phyloP scores from a whole-genome alignment of 2,329 filamentous ascomycete genomes.

The Chaetomiaceae sp. region DNA sequence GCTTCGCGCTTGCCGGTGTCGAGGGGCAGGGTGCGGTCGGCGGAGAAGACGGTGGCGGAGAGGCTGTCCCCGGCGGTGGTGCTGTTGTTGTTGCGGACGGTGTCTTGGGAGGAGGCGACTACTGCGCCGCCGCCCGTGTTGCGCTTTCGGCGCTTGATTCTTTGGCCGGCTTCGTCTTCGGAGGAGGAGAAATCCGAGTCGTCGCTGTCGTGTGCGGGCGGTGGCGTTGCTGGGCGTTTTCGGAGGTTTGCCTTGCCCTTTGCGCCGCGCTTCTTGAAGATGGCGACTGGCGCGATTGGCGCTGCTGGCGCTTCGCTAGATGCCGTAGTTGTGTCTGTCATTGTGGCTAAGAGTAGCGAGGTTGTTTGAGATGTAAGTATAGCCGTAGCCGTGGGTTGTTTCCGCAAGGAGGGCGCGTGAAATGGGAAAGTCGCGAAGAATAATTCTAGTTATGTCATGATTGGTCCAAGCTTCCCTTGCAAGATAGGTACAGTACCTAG shows the following conservation, averaged over 20 bases:
- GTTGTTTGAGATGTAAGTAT: background rate
- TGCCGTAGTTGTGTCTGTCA: conserved; percentile 20
- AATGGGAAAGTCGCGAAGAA: too few relatives aligned
- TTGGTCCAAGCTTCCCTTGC: background rate
- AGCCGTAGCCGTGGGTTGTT: too few relatives aligned
- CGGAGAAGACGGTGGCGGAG: conserved; percentile 51
- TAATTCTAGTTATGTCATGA: conserved; percentile 3
- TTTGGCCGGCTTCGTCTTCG: conserved; percentile 70
- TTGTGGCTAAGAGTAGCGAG: too few relatives aligned
- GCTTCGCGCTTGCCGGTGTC: conserved; percentile 67
- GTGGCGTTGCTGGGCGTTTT: conserved; percentile 76
- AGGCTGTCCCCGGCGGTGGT: conserved; percentile 38
- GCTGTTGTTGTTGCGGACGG: too few relatives aligned
- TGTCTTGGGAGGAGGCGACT: conserved; percentile 57
- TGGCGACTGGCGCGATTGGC: conserved; percentile 48
- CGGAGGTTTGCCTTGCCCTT: conserved; percentile 74
- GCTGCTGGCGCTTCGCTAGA: conserved; percentile 3
- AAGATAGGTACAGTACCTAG: too few relatives aligned
- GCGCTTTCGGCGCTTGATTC: conserved; percentile 75
- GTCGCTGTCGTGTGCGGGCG: conserved; percentile 53
- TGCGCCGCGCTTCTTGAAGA: conserved; percentile 82
- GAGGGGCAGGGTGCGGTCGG: conserved; percentile 58
- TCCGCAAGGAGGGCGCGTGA: too few relatives aligned
- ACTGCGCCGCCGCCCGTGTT: conserved; percentile 50
- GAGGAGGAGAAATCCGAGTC: conserved; percentile 66